These are phyloP conservation scores for Lepiota venenata DNA, from an alignment of 768 basidiomycete species.

Conservation along the genomic window DNA sequence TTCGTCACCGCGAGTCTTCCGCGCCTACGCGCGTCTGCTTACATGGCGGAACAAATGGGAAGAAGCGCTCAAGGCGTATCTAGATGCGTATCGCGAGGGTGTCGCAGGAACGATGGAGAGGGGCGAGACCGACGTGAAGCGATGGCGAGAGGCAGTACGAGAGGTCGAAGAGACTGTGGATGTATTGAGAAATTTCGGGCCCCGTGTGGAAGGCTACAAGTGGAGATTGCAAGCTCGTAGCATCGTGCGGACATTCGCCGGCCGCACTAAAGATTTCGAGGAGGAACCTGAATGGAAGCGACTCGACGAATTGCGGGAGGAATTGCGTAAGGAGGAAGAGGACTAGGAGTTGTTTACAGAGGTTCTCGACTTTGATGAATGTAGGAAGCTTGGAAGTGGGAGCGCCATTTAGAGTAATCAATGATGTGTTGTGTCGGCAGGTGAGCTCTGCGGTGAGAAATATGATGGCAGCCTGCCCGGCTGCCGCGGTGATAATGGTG, in stretches of 20 bases:
- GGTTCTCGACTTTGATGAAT: not conserved
- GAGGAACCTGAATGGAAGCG: conserved; percentile 84
- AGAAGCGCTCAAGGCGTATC: conserved; percentile 76
- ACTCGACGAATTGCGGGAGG: conserved; percentile 64
- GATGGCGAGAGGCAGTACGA: conserved; percentile 71
- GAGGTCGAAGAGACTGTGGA: conserved; percentile 87
- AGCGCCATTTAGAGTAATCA: not conserved
- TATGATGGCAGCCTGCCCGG: not conserved
- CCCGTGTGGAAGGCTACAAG: conserved; percentile 51
- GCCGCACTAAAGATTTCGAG: conserved; percentile 81
- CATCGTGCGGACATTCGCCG: conserved; percentile 86
- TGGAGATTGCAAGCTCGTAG: conserved; percentile 90
- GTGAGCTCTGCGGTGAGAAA: not conserved
- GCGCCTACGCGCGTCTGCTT: conserved; percentile 78
- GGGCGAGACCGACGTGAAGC: conserved; percentile 63
- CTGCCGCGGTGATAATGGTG: conserved; percentile 1
- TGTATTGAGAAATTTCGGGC: conserved; percentile 79
- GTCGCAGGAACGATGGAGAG: conserved; percentile 56
- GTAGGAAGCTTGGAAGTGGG: too few species aligned
- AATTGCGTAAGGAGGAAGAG: conserved; percentile 44
- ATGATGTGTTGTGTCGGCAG: not conserved
- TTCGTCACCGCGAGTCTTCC: conserved; percentile 76
- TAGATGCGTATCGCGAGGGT: conserved; percentile 81
- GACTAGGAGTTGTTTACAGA: conserved; percentile 9
- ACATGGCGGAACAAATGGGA: conserved; percentile 71